phyloP scores from a whole-genome alignment of 257 asterid genomes.

The Thymus mandschuricus region DNA sequence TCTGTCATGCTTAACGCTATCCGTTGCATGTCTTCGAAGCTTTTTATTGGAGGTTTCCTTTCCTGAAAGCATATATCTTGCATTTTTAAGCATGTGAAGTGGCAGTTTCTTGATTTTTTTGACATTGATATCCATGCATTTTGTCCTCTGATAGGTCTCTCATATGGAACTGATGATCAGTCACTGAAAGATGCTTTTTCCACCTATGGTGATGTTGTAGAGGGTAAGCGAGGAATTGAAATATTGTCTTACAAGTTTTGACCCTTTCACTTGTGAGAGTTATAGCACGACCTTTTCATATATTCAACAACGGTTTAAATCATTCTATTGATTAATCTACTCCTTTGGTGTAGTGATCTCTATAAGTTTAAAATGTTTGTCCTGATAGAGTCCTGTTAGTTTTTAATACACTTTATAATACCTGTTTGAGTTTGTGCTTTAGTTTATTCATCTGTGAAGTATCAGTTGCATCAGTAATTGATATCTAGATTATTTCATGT shows the following conservation, averaged over 20 bases:
- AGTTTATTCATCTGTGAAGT: neutral
- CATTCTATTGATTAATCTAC: too few species aligned
- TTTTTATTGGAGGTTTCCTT: slow-evolving; percentile 68
- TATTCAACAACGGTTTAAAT: too few species aligned
- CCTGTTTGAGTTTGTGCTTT: neutral
- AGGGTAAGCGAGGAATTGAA: slow-evolving; percentile 36
- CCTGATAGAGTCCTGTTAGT: neutral
- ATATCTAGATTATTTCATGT: too few species aligned
- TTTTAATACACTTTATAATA: too few species aligned
- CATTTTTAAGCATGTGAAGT: neutral
- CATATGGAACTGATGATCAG: slow-evolving; percentile 66
- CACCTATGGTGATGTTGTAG: slow-evolving; percentile 63
- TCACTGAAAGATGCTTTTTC: slow-evolving; percentile 70
- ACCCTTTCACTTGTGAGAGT: neutral
- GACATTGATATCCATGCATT: too few species aligned
- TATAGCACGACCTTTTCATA: too few species aligned
- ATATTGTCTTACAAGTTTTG: neutral
- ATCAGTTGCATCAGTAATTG: neutral
- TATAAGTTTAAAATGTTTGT: neutral
- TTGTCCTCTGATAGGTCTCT: slow-evolving; percentile 57
- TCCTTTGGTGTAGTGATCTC: neutral
- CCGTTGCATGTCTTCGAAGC: slow-evolving; percentile 81
- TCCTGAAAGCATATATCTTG: neutral
- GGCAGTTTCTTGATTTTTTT: neutral
- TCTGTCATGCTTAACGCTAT: slow-evolving; percentile 60